Conservation (phyloP, 345 rosid species). For the Iberis pinnata region DNA sequence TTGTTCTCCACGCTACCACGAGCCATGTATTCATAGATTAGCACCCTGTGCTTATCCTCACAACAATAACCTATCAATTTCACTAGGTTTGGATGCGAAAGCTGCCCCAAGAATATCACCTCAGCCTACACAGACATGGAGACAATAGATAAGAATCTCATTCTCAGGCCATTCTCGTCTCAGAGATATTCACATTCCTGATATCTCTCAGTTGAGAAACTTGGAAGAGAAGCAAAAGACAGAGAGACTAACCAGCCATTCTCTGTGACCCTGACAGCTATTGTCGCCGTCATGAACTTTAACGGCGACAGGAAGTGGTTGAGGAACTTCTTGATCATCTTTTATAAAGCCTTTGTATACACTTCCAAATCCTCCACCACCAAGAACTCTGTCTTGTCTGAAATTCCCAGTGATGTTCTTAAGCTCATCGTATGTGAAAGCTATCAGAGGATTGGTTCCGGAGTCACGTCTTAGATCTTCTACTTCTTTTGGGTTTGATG, state of each 20-base stretch:
- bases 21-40: constrained; percentile 68
- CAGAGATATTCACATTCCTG: too few species aligned
- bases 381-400: constrained; percentile 84
- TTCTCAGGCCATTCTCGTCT: too few species aligned
- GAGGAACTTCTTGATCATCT: constrained; percentile 47
- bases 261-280: constrained; percentile 90
- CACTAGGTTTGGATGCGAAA: constrained; percentile 62
- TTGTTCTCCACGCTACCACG: constrained; percentile 75
- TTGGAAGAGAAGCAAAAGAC: constrained; percentile 7
- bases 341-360: constrained; percentile 80
- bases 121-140: too few species aligned
- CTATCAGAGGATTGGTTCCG: constrained; percentile 72
- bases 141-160: too few species aligned
- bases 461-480: constrained; percentile 81
- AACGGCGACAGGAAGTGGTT: constrained; percentile 74
- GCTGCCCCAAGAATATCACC: constrained; percentile 70
- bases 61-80: constrained; percentile 74
- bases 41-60: constrained; percentile 61
- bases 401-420: constrained; percentile 67
- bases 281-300: constrained; percentile 95
- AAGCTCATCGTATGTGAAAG: constrained; percentile 72
- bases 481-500: constrained; percentile 92
- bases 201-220: constrained; percentile 10
- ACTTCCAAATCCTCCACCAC: constrained; percentile 95
- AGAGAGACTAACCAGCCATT: constrained; percentile 78